Evolutionary conservation across 2,329 filamentous ascomycete species (phyloP), one percentile per base, ranked within the genome.

Genomic region (Paecilomyces sp.): DNA sequence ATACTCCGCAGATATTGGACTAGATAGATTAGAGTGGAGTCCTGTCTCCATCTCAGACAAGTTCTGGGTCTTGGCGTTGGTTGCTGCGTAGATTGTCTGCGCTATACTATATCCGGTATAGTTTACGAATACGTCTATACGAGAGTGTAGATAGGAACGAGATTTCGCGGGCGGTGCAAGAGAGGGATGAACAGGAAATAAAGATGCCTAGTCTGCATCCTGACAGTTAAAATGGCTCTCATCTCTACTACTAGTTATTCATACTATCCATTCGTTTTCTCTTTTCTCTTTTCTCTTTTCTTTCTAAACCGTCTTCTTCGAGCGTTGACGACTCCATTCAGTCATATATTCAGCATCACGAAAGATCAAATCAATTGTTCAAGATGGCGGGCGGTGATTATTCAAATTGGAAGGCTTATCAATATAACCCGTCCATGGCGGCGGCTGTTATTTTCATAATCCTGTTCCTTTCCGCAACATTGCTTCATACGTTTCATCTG

Each of bases 391-490:
- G 31, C 11, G 9, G 31, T 8, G 41, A 18, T 47, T 47, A 24
- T 25, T 22, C 22, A 25, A 22, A n/a, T 11, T 53, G 51, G 51
- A 53, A 53, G 13, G 51, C 51, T n/a, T 75, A 74, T 61, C 71
- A 74, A 54, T 81, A 81, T 62, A 71, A 70, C 9, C 71, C 83
- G 0, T 80, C 78, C 0, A 58, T 83, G 0, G 69, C 75, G 0
- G 79, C 75, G 0, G 82, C 80, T 1, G 67, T 78, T 18, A 69
- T 80, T 4, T 82, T 83, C 60, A 67, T 72, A 9, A 61, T 77
- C 28, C 66, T 85, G 1, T 84, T 84, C 65, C 57, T 66, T 22
- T 54, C 76, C 5, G 65, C 77, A 5, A 80, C 81, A 1, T 55
- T 66, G 0, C 63, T 68, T 1, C 81, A 84, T 61, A 62, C 64